phyloP scores from a whole-genome alignment of 371 early-diverging fungal species.

The Fennellomyces sp. region DNA sequence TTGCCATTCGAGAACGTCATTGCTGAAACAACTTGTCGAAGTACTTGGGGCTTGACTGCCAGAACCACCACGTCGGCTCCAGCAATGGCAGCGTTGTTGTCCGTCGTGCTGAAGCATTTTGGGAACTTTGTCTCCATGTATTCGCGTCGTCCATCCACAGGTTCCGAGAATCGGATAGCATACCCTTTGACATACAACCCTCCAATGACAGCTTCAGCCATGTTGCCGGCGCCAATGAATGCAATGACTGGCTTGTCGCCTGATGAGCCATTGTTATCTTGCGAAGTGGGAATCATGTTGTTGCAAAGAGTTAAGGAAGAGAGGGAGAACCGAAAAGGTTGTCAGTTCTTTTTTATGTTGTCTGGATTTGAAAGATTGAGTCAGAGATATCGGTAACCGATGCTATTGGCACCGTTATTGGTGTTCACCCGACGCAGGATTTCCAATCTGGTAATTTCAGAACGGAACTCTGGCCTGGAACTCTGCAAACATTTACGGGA shows the following conservation, averaged over 20 bases:
- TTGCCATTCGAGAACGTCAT: conserved; percentile 21
- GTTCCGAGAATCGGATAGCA: conserved; percentile 86
- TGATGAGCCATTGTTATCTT: neutral
- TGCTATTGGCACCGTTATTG: no score
- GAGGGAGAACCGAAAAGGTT: no score
- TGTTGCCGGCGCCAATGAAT: conserved; percentile 94
- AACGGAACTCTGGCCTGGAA: no score
- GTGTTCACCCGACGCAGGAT: no score
- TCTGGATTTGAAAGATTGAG: no score
- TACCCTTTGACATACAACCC: conserved; percentile 79
- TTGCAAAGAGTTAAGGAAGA: no score
- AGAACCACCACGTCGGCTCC: conserved; percentile 79
- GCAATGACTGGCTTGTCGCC: conserved; percentile 43
- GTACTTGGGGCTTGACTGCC: conserved; percentile 91
- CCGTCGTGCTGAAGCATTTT: conserved; percentile 32
- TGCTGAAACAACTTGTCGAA: conserved; percentile 69
- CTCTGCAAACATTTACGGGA: no score
- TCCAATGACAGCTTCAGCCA: conserved; percentile 92
- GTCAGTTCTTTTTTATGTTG: no score
- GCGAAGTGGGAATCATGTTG: neutral
- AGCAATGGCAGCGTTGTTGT: conserved; percentile 43
- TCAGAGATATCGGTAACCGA: no score
- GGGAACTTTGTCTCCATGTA: conserved; percentile 70
- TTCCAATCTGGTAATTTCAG: no score
- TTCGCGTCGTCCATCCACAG: conserved; percentile 62